phyloP scores from a whole-genome alignment of 441 rosid species.

The Erodium moschatum region DNA sequence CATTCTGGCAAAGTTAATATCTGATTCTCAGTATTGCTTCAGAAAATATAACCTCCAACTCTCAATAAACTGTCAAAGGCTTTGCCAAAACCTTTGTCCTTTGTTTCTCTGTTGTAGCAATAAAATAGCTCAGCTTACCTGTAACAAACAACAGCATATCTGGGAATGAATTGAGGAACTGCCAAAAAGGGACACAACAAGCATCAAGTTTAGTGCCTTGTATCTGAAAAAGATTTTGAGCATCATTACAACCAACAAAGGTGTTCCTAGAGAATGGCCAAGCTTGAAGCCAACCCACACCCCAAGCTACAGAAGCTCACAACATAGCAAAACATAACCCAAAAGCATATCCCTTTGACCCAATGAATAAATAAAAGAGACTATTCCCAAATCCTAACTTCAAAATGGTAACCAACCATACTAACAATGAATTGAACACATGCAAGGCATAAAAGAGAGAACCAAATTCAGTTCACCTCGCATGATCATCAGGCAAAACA shows the following conservation, averaged over 20 bases:
- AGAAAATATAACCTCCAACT: slow-evolving; percentile 11
- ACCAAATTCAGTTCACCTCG: slow-evolving; percentile 1
- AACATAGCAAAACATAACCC: slow-evolving; percentile 3
- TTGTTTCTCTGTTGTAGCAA: too few relatives aligned
- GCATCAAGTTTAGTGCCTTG: slow-evolving; percentile 25
- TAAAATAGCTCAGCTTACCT: slow-evolving; percentile 24
- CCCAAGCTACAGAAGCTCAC: background rate
- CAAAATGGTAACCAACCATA: too few relatives aligned
- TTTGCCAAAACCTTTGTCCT: too few relatives aligned
- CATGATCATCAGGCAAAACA: background rate
- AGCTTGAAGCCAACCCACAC: slow-evolving; percentile 14
- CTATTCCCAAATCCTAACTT: slow-evolving; percentile 13
- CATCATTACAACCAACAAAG: slow-evolving; percentile 39
- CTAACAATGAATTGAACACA: slow-evolving; percentile 9
- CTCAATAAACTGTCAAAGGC: slow-evolving; percentile 14
- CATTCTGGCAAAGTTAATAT: slow-evolving; percentile 39
- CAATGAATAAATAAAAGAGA: slow-evolving; percentile 1
- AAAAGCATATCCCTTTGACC: slow-evolving; percentile 12
- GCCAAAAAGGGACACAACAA: slow-evolving; percentile 46
- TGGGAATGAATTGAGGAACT: slow-evolving; percentile 34
- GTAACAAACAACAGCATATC: slow-evolving; percentile 42
- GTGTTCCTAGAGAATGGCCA: slow-evolving; percentile 27
- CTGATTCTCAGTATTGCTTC: slow-evolving; percentile 21
- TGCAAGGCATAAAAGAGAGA: background rate
- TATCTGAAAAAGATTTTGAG: background rate